These are phyloP conservation scores for Nevesoporus exiguus DNA, from an alignment of 768 basidiomycete genomes.

Conservation along the genomic window DNA sequence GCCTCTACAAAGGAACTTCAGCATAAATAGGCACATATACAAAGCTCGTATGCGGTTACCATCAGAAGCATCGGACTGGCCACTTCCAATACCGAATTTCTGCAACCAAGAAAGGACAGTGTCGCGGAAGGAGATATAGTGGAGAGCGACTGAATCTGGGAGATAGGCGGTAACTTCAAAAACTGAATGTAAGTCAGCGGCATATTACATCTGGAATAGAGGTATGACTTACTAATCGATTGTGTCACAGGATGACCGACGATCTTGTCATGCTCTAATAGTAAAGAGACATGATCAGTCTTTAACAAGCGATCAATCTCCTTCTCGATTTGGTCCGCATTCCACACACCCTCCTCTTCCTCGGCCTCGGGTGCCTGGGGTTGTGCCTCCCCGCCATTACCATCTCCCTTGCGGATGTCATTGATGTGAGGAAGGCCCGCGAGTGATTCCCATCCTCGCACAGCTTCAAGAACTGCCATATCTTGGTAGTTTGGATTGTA, in stretches of 20 bases:
- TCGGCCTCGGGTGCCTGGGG: conserved; percentile 16
- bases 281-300: conserved; percentile 68
- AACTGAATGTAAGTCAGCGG: conserved; percentile 44
- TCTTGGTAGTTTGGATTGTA: conserved; percentile 99
- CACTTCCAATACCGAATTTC: conserved; percentile 55
- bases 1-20: conserved; percentile 40
- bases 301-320: conserved; percentile 55
- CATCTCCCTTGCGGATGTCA: conserved; percentile 53
- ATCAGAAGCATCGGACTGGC: conserved; percentile 35
- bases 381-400: conserved; percentile 34
- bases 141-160: conserved; percentile 73
- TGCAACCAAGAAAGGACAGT: conserved; percentile 59
- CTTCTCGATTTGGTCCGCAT: conserved; percentile 51
- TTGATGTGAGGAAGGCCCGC: conserved; percentile 70
- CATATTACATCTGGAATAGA: not conserved
- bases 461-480: conserved; percentile 97
- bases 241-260: conserved; percentile 46
- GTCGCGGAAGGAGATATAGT: conserved; percentile 67
- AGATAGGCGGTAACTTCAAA: conserved; percentile 79
- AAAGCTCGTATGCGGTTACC: conserved; percentile 29
- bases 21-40: not conserved
- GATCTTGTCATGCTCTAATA: conserved; percentile 76
- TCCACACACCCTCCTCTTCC: conserved; percentile 61
- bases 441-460: conserved; percentile 85
- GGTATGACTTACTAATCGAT: conserved; percentile 54